Evolutionary conservation across 83 land plant genomes (phyloP).

Genomic region (Thuja plicata): DNA sequence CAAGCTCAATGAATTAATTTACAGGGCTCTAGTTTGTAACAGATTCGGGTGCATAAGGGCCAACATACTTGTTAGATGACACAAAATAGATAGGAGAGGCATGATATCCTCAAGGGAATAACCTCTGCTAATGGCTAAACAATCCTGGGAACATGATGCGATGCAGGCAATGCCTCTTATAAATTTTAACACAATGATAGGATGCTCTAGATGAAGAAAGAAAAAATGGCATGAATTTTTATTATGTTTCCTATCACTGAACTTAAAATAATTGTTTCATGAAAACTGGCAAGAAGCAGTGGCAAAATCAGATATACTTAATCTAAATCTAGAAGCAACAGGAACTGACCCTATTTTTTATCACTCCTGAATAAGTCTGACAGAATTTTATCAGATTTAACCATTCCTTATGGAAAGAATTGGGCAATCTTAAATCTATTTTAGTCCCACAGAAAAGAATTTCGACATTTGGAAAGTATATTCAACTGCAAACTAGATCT

Average conservation of each 20-base stretch:
- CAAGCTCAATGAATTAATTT: background rate
- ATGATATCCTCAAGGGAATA: too few species aligned
- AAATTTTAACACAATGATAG: background rate
- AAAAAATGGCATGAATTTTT: background rate
- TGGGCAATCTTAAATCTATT: background rate
- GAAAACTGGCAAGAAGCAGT: background rate
- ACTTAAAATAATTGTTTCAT: background rate
- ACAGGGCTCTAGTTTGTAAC: background rate
- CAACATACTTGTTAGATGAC: too few species aligned
- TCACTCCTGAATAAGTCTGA: background rate
- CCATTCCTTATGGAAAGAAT: background rate
- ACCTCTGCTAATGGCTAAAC: too few species aligned
- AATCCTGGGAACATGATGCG: too few species aligned
- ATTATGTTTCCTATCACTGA: background rate
- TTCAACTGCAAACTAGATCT: too few species aligned
- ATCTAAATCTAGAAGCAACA: background rate
- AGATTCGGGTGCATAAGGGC: too few species aligned
- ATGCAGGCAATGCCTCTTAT: background rate
- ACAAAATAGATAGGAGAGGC: too few species aligned
- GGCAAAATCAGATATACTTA: background rate
- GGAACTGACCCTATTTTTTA: background rate
- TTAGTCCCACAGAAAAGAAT: too few species aligned
- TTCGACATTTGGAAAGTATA: background rate
- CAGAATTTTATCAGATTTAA: background rate
- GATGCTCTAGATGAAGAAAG: background rate